Evolutionary conservation across 192 early-diverging fungal species (phyloP), one percentile per base, ranked within the genome.

Genomic region (Borealophlyctis nickersoniae): DNA sequence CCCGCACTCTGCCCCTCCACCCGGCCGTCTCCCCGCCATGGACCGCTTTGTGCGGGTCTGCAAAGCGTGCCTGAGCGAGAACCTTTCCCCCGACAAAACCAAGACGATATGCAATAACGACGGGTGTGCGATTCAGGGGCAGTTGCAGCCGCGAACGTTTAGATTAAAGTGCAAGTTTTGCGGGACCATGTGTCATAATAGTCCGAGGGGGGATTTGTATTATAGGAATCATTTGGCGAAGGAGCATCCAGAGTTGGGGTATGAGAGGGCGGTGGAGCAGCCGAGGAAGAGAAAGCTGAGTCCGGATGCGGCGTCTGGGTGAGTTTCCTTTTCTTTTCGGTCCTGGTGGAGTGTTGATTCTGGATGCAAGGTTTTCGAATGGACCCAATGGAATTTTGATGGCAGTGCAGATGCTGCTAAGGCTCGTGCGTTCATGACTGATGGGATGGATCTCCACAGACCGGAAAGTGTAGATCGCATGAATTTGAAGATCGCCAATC

Each of bases 151-250:
- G 9, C 39, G 39, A 7, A 45, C 39, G 39, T 45, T 13, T 45
- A 7, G 39, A 13, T 19, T 45, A 19, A 45, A 45, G 39, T 45
- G 39, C 19, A 45, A 45, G 19, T 19, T 45, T 19, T 45, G 39
- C 39, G 39, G 39, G 19, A 45, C 39, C 9, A 7, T 45, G 39
- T 45, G 39, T 45, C 39, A 45, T 45, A 45, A 45, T 45, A 13
- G 9, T 7, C 39, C 39, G 39, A 45, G 39, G 19, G 39, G 39
- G 39, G 39, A 45, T 45, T 45, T 45, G 39, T 45, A 45, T 45
- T 45, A 45, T 45, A 7, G 39, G 39, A 45, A 45, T 45, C 39
- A 45, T 45, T 45, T 45, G 39, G 39, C 39, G 39, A 45, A 45
- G 39, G 39, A 45, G 39, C 39, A 45, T 45, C 39, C 39, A 19